Conservation (phyloP, 2,329 filamentous ascomycete species). For the Ascochyta koolunga region DNA sequence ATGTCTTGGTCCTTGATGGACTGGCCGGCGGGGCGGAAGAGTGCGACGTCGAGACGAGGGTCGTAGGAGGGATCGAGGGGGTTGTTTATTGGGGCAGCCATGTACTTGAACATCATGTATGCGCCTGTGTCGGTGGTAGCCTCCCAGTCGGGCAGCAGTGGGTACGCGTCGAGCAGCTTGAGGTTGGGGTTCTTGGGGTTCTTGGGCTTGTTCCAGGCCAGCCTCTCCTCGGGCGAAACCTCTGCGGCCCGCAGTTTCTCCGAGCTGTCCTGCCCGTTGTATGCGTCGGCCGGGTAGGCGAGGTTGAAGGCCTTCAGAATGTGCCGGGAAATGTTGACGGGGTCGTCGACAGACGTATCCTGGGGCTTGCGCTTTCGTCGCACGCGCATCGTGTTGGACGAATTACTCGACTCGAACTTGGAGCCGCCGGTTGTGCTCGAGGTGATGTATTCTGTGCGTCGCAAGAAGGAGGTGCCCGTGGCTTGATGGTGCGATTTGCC, state of each 20-base stretch:
- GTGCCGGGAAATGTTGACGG: conserved; percentile 64
- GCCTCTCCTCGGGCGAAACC: conserved; percentile 59
- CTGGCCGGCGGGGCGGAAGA: conserved; percentile 61
- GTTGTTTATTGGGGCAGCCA: conserved; percentile 61
- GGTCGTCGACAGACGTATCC: conserved; percentile 60
- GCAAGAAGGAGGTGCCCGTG: conserved; percentile 87
- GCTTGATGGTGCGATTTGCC: conserved; percentile 81
- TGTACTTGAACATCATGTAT: conserved; percentile 67
- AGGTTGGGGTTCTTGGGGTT: conserved; percentile 65
- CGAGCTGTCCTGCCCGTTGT: conserved; percentile 70
- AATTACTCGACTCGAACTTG: conserved; percentile 59
- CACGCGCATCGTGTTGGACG: conserved; percentile 51
- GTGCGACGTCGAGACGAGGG: conserved; percentile 63
- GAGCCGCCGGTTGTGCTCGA: conserved; percentile 51
- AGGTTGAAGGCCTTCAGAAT: conserved; percentile 69
- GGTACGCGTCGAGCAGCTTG: conserved; percentile 65
- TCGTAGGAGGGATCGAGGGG: conserved; percentile 58
- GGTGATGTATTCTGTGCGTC: conserved; percentile 94
- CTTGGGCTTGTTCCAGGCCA: conserved; percentile 65
- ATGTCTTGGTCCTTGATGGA: conserved; percentile 59
- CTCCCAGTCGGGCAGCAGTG: conserved; percentile 66
- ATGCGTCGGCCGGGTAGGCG: conserved; percentile 66
- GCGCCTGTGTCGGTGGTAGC: conserved; percentile 64
- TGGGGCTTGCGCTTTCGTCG: conserved; percentile 46
- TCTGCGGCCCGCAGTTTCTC: conserved; percentile 61